These are phyloP conservation scores for Phytopythium kandeliae DNA, from an alignment of 352 stramenopile genomes.

Conservation along the genomic window DNA sequence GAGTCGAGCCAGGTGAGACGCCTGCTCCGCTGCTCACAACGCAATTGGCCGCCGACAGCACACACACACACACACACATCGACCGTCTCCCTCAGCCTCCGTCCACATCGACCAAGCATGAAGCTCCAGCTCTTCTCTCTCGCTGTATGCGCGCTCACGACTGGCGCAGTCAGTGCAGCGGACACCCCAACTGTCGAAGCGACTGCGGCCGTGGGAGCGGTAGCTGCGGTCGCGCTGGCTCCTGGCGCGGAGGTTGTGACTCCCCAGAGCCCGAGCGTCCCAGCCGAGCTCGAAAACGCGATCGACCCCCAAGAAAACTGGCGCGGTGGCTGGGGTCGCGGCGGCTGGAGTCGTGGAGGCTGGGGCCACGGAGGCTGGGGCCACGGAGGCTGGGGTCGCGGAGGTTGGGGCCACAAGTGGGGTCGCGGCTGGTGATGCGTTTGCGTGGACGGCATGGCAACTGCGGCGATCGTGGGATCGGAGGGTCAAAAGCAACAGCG, in stretches of 20 bases:
- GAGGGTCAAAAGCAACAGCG: no score
- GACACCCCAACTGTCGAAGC: not conserved
- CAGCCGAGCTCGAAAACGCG: not conserved
- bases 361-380: no score
- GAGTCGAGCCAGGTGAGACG: no score
- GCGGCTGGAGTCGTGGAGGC: not conserved
- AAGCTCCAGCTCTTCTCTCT: not conserved
- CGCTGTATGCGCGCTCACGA: not conserved
- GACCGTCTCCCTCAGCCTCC: not conserved
- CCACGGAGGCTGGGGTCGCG: not conserved
- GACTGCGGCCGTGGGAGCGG: no score
- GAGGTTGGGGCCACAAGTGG: not conserved
- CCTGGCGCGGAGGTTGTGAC: no score
- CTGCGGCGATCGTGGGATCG: no score
- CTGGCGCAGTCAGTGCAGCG: not conserved
- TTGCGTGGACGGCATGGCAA: no score
- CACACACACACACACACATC: not conserved
- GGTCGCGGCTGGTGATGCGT: no score
- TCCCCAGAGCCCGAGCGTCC: no score
- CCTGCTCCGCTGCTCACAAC: not conserved
- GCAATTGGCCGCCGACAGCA: not conserved
- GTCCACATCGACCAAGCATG: not conserved
- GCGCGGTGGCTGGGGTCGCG: not conserved
- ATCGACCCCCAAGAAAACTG: not conserved
- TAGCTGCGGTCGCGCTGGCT: not conserved